Conservation (phyloP, 192 early-diverging fungal genomes). For the Podila epigama region DNA sequence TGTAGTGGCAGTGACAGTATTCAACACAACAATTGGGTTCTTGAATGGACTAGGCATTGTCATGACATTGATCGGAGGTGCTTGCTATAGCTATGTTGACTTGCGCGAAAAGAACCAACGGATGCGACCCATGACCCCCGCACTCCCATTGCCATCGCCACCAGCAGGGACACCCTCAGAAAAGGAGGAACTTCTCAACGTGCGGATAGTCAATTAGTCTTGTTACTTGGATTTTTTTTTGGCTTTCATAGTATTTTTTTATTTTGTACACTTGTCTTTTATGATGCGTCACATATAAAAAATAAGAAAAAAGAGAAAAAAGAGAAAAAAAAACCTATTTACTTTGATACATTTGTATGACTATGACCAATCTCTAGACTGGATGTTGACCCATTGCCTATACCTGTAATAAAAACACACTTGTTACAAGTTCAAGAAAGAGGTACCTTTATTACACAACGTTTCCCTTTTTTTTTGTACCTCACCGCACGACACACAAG, state of each 20-base stretch:
- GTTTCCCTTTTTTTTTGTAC: not conserved
- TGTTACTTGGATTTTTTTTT: not conserved
- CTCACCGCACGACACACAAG: too few relatives aligned
- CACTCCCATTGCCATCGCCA: constrained; percentile 32
- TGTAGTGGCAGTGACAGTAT: constrained; percentile 65
- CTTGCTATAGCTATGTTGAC: constrained; percentile 57
- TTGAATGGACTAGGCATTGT: constrained; percentile 66
- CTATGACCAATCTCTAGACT: too few relatives aligned
- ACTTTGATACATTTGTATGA: too few relatives aligned
- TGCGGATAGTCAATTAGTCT: constrained; percentile 15
- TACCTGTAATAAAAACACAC: too few relatives aligned
- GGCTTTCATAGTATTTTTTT: too few relatives aligned
- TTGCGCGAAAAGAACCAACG: constrained; percentile 33
- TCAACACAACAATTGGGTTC: constrained; percentile 62
- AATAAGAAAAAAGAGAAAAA: too few relatives aligned
- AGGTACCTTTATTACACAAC: not conserved
- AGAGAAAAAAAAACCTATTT: too few relatives aligned
- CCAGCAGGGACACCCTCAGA: constrained; percentile 13
- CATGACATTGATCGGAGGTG: constrained; percentile 66
- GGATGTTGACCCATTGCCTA: too few relatives aligned
- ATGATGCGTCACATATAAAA: too few relatives aligned
- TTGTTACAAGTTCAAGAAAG: too few relatives aligned
- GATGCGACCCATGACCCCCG: constrained; percentile 35
- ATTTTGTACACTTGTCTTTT: not conserved
- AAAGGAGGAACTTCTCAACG: constrained; percentile 42